Evolutionary conservation across 192 early-diverging fungal genomes (phyloP).

Genomic region (Backusella sp.): DNA sequence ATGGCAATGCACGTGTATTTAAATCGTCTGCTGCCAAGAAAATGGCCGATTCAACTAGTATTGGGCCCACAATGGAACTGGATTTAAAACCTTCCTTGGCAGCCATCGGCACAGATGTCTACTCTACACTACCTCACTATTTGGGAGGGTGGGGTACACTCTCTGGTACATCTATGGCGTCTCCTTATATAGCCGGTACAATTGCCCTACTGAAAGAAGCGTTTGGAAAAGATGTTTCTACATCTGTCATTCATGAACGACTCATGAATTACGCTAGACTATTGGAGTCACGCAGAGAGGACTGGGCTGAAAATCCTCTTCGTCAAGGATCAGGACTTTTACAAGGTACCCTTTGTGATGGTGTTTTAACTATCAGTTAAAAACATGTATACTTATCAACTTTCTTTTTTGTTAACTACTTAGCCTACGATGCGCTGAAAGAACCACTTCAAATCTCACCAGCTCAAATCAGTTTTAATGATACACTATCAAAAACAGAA

Average conservation of each 20-base stretch:
- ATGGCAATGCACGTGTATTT: constrained; percentile 38
- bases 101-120: constrained; percentile 52
- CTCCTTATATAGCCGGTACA: constrained; percentile 54
- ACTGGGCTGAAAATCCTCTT: constrained; percentile 27
- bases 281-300: neutral
- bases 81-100: constrained; percentile 51
- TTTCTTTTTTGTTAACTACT: neutral
- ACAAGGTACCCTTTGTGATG: constrained; percentile 26
- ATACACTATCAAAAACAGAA: constrained; percentile 36
- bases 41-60: constrained; percentile 70
- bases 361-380: neutral
- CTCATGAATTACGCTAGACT: constrained; percentile 32
- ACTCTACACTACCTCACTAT: constrained; percentile 46
- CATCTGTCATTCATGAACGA: constrained; percentile 27
- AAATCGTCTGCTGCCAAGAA: constrained; percentile 54
- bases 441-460: constrained; percentile 39
- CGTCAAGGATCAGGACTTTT: constrained; percentile 57
- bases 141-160: constrained; percentile 41
- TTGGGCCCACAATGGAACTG: constrained; percentile 71
- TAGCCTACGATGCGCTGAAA: constrained; percentile 41
- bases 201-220: constrained; percentile 46
- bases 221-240: constrained; percentile 16
- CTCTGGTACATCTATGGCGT: constrained; percentile 63
- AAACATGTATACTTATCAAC: no score
- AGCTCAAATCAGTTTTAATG: constrained; percentile 51